These are phyloP conservation scores for Tylopilus plumbeoviolaceoides DNA, from an alignment of 768 basidiomycete species.

Conservation along the genomic window DNA sequence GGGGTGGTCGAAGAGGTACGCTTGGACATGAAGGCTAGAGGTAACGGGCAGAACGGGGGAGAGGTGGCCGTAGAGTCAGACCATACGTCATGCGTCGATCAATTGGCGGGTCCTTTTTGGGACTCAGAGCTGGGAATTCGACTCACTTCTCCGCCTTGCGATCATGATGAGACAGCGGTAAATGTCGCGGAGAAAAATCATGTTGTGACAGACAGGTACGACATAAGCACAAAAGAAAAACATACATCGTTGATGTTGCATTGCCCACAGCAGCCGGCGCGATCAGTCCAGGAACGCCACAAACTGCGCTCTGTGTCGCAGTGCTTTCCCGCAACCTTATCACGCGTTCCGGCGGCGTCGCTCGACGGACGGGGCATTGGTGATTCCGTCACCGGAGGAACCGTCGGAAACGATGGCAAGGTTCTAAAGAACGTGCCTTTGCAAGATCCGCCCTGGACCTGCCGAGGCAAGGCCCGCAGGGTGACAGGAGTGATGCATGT, in stretches of 20 bases:
- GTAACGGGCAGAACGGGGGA: constrained; percentile 13
- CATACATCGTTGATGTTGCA: not conserved
- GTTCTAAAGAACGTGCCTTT: constrained; percentile 1
- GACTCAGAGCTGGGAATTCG: constrained; percentile 4
- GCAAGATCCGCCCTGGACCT: constrained; percentile 15
- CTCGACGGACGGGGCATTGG: constrained; percentile 1
- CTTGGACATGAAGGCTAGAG: constrained; percentile 20
- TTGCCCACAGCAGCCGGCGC: not conserved
- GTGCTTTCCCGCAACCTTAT: constrained; percentile 9
- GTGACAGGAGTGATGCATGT: not conserved
- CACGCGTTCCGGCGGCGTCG: constrained; percentile 15
- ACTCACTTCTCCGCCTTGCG: not conserved
- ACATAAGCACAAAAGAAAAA: not conserved
- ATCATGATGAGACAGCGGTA: constrained; percentile 1
- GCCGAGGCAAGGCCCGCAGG: not conserved
- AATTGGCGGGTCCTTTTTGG: constrained; percentile 18
- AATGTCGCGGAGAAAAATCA: not conserved
- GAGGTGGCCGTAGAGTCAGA: constrained; percentile 6
- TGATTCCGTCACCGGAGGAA: not conserved
- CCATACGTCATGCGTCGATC: constrained; percentile 31
- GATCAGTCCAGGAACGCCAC: constrained; percentile 17
- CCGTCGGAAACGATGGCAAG: not conserved
- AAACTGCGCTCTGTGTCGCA: constrained; percentile 4
- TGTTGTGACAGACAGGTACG: constrained; percentile 3
- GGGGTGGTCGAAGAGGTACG: constrained; percentile 6